Conservation (phyloP, 805 yeast species). For the Ascoidea asiatica region DNA sequence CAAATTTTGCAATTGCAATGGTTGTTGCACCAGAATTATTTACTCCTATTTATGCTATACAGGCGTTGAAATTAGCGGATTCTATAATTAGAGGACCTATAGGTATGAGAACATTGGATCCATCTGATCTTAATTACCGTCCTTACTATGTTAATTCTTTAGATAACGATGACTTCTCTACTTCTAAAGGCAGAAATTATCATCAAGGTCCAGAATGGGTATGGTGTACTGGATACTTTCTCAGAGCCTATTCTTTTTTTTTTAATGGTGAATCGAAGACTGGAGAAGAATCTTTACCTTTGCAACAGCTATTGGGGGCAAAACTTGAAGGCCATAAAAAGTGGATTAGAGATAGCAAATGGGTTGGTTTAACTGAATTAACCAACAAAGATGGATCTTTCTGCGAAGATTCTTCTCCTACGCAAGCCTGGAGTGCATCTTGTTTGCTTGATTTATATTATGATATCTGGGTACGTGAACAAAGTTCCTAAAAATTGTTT, state of each 20-base stretch:
- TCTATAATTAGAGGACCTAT: conserved; percentile 67
- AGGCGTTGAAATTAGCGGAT: conserved; percentile 67
- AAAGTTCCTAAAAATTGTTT: too few species aligned
- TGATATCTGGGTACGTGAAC: conserved; percentile 35
- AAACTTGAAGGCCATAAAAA: conserved; percentile 50
- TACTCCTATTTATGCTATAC: conserved; percentile 40
- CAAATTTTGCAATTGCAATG: conserved; percentile 88
- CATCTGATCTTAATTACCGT: conserved; percentile 80
- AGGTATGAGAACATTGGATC: conserved; percentile 88
- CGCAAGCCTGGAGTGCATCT: conserved; percentile 94
- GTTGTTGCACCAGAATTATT: conserved; percentile 92
- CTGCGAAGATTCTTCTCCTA: conserved; percentile 82
- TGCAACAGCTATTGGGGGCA: conserved; percentile 44
- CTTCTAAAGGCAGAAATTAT: conserved; percentile 90
- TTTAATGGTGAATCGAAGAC: conserved; percentile 26
- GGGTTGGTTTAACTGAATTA: conserved; percentile 92
- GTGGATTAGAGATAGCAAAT: conserved; percentile 64
- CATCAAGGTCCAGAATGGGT: conserved; percentile 99
- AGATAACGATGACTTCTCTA: conserved; percentile 78
- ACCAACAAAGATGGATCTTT: conserved; percentile 77
- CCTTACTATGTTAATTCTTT: conserved; percentile 77
- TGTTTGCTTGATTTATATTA: conserved; percentile 70
- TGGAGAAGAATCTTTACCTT: conserved; percentile 19
- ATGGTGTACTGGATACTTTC: conserved; percentile 80
- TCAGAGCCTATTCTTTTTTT: conserved; percentile 59